Conservation (phyloP, 2,329 filamentous ascomycete genomes). For the Septoria linicola region DNA sequence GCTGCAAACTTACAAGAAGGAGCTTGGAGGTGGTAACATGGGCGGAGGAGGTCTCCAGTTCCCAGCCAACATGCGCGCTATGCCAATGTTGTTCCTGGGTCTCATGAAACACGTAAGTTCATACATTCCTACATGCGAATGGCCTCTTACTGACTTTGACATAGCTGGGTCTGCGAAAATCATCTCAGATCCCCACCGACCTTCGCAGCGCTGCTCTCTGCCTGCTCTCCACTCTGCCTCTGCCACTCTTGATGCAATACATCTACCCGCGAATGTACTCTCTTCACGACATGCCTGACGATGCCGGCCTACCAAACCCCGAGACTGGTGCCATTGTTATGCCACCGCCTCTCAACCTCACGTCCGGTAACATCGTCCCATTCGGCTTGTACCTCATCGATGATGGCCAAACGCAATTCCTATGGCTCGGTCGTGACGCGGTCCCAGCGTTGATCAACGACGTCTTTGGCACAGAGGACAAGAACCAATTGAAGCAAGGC, state of each 20-base stretch:
- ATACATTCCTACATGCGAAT: background rate
- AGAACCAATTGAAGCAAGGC: conserved; percentile 81
- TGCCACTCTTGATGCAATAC: conserved; percentile 88
- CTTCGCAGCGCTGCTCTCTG: conserved; percentile 90
- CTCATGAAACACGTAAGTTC: conserved; percentile 85
- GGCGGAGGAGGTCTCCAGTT: conserved; percentile 89
- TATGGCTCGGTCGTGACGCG: conserved; percentile 92
- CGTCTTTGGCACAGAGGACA: conserved; percentile 85
- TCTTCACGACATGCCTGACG: conserved; percentile 93
- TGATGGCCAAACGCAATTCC: conserved; percentile 94
- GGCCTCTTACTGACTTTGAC: conserved; percentile 31
- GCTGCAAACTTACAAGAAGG: conserved; percentile 93
- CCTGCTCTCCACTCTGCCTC: conserved; percentile 86
- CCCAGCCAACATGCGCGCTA: conserved; percentile 82
- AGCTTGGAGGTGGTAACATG: conserved; percentile 92
- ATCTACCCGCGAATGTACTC: conserved; percentile 70
- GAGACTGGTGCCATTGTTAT: conserved; percentile 86
- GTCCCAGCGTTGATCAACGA: conserved; percentile 85
- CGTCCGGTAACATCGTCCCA: conserved; percentile 80
- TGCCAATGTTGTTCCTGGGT: conserved; percentile 88
- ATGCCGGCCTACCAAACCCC: conserved; percentile 79
- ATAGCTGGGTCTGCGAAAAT: conserved; percentile 77
- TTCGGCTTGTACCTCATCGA: conserved; percentile 96
- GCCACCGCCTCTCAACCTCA: conserved; percentile 79
- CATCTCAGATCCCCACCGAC: conserved; percentile 89